Evolutionary conservation across 2,329 filamentous ascomycete species (phyloP), one percentile per base, ranked within the genome.

Genomic region (Metarhizium robertsii): DNA sequence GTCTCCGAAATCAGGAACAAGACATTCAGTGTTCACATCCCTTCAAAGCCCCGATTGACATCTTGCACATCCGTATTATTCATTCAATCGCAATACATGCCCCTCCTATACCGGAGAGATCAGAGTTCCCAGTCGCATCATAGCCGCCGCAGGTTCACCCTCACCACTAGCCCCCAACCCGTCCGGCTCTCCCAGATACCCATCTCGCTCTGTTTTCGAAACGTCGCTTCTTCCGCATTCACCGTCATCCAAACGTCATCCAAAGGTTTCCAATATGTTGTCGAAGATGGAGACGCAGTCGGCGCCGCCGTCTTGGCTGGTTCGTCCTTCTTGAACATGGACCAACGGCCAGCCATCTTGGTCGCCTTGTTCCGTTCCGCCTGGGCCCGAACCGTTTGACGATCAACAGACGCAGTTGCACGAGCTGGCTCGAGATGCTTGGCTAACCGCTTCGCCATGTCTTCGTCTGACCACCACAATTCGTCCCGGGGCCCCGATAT

Each of bases 181-280:
- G 70, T 73, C 58, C 67, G 67, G 36, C 75, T 77, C 62, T 81
- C 78, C 71, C 74, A 77, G 1, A 82, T 65, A 0, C 78, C 79
- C 61, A 81, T 69, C 14, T 73, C 75, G 25, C 78, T 81, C 64
- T 79, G 73, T 49, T 63, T 64, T n/a, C 79, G 64, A 55, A 82
- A 80, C 0, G 76, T 75, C 2, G 79, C 71, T 59, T 79, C 73
- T 51, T 80, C 71, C 0, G 75, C 73, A 30, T 63, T 64, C 2
- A 74, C 72, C 2, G 61, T 65, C 71, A 80, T 77, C 4, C 60
- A 66, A 1, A 74, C 68, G 6, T 64, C 61, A 1, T 63, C 60
- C 2, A 57, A 5, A 2, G 62, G 46, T 4, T 62, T 55, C 2
- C 42, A 49, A 6, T 25, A 16, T 18, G 46, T 6, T 32, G 45